These are phyloP conservation scores for Fusarium chaquense DNA, from an alignment of 2,329 filamentous ascomycete species.

Conservation along the genomic window DNA sequence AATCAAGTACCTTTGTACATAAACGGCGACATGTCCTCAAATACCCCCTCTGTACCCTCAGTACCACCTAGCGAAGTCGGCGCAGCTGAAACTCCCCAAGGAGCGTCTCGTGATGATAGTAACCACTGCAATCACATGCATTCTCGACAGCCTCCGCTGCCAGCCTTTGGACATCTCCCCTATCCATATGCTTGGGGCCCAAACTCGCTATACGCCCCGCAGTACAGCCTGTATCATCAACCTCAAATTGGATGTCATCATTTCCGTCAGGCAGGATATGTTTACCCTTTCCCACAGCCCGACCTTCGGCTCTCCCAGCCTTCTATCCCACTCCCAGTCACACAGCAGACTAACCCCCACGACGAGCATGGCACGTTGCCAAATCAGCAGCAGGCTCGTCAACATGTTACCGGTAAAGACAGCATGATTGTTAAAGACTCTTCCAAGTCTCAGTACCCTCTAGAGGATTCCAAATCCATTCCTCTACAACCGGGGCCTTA, in stretches of 20 bases:
- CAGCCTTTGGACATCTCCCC: background rate
- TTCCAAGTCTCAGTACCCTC: background rate
- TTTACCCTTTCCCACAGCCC: background rate
- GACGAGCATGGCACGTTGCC: background rate
- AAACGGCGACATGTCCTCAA: background rate
- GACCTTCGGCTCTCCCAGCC: background rate
- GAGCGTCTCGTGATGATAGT: no score
- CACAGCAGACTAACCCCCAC: background rate
- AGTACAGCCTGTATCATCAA: background rate
- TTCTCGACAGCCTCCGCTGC: background rate
- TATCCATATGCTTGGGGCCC: background rate
- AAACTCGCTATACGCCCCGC: background rate
- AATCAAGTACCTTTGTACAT: background rate
- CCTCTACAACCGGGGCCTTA: background rate
- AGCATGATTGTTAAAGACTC: background rate
- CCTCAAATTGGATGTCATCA: background rate
- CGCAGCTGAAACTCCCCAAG: no score
- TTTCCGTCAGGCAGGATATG: background rate
- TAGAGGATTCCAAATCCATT: background rate
- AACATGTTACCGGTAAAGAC: accelerated
- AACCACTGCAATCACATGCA: no score
- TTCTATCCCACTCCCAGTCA: background rate
- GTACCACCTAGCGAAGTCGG: background rate
- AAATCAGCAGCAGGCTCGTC: background rate
- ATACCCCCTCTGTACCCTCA: background rate